phyloP scores from a whole-genome alignment of 140 eudicot genomes.

The Bidens hawaiensis region DNA sequence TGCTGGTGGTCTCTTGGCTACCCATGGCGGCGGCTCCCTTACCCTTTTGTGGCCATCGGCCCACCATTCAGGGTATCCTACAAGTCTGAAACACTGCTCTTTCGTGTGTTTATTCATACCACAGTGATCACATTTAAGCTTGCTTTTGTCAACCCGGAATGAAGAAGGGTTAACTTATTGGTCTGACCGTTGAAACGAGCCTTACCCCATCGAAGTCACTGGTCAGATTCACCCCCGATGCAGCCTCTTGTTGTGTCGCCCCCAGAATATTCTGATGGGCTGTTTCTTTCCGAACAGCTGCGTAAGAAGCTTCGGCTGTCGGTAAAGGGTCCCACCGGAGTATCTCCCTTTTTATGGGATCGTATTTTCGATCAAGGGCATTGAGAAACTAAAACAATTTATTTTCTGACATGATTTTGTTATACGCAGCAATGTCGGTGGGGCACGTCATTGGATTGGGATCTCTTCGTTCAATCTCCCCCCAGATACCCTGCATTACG shows the following conservation, averaged over 20 bases:
- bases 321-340: not conserved
- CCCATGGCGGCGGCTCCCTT: not conserved
- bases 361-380: too few relatives aligned
- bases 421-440: too few relatives aligned
- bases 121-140: not conserved
- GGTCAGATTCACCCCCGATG: too few relatives aligned
- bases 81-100: not conserved
- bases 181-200: too few relatives aligned
- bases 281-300: not conserved
- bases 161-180: too few relatives aligned
- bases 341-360: not conserved
- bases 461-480: not conserved
- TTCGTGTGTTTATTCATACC: not conserved
- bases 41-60: not conserved
- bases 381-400: not conserved
- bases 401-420: not conserved
- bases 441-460: too few relatives aligned
- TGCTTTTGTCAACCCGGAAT: too few relatives aligned
- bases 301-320: not conserved
- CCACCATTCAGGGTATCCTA: not conserved
- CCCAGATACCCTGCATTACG: not conserved
- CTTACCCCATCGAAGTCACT: too few relatives aligned
- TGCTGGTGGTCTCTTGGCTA: not conserved
- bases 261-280: not conserved
- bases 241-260: too few relatives aligned